Percentiles rank a stretch among this genome's conserved stretches.
Conservation (phyloP, 768 basidiomycete species). For the Boletus coccyginus region DNA sequence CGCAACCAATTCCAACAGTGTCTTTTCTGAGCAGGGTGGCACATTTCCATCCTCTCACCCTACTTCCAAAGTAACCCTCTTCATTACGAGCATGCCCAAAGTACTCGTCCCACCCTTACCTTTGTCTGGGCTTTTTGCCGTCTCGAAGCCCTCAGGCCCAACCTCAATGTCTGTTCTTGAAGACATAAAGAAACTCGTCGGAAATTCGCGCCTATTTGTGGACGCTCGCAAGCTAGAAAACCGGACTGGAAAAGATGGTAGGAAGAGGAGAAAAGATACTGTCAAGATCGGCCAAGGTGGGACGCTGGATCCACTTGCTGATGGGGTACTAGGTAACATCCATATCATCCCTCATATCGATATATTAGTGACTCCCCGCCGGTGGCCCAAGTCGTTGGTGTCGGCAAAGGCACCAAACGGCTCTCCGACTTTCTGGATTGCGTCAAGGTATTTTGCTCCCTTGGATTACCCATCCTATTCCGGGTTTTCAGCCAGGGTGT, state of each 20-base stretch:
- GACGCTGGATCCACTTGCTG: constrained; percentile 94
- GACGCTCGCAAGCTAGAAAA: constrained; percentile 54
- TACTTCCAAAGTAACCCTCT: not conserved
- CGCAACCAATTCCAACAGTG: no score
- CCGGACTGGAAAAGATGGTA: constrained; percentile 45
- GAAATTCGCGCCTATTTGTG: constrained; percentile 74
- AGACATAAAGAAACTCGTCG: constrained; percentile 76
- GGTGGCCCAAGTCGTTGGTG: constrained; percentile 67
- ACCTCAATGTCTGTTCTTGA: constrained; percentile 91
- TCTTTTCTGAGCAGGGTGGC: not conserved
- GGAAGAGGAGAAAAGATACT: constrained; percentile 37
- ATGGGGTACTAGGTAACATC: constrained; percentile 82
- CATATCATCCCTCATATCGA: not conserved
- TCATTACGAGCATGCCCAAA: constrained; percentile 61
- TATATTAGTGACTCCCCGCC: constrained; percentile 2
- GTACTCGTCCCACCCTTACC: constrained; percentile 51
- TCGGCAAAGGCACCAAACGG: constrained; percentile 88
- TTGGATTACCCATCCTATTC: not conserved
- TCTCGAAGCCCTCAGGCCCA: constrained; percentile 90
- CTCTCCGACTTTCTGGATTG: constrained; percentile 82
- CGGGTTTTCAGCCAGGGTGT: constrained; percentile 15
- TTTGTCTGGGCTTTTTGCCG: constrained; percentile 78
- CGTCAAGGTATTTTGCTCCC: constrained; percentile 60
- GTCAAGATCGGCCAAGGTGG: constrained; percentile 93
- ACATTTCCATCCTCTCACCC: not conserved